phyloP scores from a whole-genome alignment of 2,329 filamentous ascomycete genomes.

The Pyrenophora seminiperda region DNA sequence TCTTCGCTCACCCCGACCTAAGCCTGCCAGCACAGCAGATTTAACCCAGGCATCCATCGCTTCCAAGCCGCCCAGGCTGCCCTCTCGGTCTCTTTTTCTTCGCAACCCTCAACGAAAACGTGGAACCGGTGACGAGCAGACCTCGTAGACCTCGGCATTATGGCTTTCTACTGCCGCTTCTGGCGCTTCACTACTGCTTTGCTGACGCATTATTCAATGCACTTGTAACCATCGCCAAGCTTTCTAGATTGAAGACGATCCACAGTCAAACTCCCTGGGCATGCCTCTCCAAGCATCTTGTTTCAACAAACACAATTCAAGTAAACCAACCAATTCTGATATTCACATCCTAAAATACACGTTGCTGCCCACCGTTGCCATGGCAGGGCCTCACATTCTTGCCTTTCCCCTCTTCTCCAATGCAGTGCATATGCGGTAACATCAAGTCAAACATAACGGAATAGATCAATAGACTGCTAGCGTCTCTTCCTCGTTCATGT shows the following conservation, averaged over 20 bases:
- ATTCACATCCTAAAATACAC: conserved; percentile 15
- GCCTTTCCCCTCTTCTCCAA: conserved; percentile 3
- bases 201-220: background rate
- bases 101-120: background rate
- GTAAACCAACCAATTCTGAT: conserved; percentile 2
- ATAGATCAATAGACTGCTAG: conserved; percentile 10
- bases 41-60: too few species aligned
- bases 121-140: background rate
- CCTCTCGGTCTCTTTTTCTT: background rate
- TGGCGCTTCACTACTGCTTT: background rate
- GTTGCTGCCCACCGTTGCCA: background rate
- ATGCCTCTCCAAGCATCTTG: background rate
- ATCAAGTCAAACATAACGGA: conserved; percentile 10
- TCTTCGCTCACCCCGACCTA: background rate
- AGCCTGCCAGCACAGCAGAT: too few species aligned
- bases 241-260: background rate
- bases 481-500: conserved; percentile 7
- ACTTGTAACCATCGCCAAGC: background rate
- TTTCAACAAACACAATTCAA: background rate
- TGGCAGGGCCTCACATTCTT: background rate
- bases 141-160: background rate
- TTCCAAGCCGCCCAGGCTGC: background rate
- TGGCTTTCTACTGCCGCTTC: background rate
- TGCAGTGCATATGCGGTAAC: conserved; percentile 10
- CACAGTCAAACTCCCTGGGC: background rate